Conservation (phyloP, 208 protist genomes). For the Trichomonas vaginalis region DNA sequence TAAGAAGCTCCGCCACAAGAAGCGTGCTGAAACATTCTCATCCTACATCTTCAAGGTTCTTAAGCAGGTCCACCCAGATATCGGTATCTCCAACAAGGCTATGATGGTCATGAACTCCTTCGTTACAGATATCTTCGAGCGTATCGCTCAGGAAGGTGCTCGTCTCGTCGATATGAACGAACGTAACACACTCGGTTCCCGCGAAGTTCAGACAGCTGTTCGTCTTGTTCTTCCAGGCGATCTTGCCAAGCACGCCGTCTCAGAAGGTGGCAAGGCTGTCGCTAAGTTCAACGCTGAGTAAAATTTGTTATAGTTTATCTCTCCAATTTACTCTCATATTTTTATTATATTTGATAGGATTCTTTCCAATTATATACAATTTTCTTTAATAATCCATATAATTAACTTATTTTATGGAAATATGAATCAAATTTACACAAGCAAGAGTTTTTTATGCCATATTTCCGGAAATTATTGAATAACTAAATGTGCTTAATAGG, state of each 20-base stretch:
- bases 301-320: not conserved
- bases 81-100: not conserved
- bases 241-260: slow-evolving; percentile 93
- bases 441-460: no score
- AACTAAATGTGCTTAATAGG: no score
- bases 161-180: slow-evolving; percentile 74
- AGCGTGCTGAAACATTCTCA: not conserved
- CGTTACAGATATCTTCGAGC: not conserved
- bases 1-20: slow-evolving; percentile 11
- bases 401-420: no score
- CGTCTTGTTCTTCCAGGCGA: slow-evolving; percentile 87
- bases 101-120: slow-evolving; percentile 1
- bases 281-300: slow-evolving; percentile 42
- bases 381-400: no score
- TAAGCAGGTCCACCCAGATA: no score
- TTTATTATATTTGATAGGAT: no score
- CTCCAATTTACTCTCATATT: no score
- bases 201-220: slow-evolving; percentile 77
- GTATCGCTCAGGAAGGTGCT: not conserved
- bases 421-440: no score
- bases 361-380: no score
- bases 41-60: slow-evolving; percentile 5
- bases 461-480: no score
- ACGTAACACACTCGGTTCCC: slow-evolving; percentile 74
- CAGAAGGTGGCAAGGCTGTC: slow-evolving; percentile 92